phyloP scores from a whole-genome alignment of 1,284 basidiomycete species.

The Leccinum cinnamomeum region DNA sequence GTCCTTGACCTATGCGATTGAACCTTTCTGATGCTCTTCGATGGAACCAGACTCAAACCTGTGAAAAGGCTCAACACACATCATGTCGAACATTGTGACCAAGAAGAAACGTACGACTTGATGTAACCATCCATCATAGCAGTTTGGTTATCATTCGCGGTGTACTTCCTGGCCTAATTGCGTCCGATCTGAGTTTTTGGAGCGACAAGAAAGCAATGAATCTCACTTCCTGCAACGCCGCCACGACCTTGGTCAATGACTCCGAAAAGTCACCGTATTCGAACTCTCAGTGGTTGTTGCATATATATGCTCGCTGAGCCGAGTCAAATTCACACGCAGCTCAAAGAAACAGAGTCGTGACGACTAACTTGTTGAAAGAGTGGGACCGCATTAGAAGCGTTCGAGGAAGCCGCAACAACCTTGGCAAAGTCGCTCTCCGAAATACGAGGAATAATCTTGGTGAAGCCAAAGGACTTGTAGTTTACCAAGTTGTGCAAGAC shows the following conservation, averaged over 20 bases:
- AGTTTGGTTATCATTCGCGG: constrained; percentile 69
- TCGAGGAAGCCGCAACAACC: constrained; percentile 60
- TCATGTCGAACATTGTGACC: background rate
- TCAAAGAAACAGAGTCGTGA: background rate
- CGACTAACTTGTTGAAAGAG: constrained; percentile 62
- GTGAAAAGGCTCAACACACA: background rate
- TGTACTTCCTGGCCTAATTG: constrained; percentile 63
- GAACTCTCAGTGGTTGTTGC: constrained; percentile 56
- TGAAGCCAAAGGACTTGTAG: constrained; percentile 79
- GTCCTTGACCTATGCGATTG: constrained; percentile 81
- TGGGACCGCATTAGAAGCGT: constrained; percentile 50
- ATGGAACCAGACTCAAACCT: constrained; percentile 77
- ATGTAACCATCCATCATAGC: constrained; percentile 79
- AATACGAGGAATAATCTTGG: constrained; percentile 78
- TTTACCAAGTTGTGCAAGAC: constrained; percentile 77
- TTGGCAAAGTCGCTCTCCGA: constrained; percentile 58
- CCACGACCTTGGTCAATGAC: constrained; percentile 52
- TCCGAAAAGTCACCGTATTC: constrained; percentile 71
- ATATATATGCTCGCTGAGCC: constrained; percentile 77
- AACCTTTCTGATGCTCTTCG: constrained; percentile 73
- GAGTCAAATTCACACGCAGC: constrained; percentile 9
- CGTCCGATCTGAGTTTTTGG: background rate
- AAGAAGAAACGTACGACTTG: constrained; percentile 55
- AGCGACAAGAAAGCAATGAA: background rate
- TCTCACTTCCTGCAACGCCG: constrained; percentile 59